A percentile compares a stretch with the other conserved stretches of the same genome.
These are phyloP conservation scores for Apophysomyces variabilis DNA, from an alignment of 371 early-diverging fungal genomes.

Conservation along the genomic window DNA sequence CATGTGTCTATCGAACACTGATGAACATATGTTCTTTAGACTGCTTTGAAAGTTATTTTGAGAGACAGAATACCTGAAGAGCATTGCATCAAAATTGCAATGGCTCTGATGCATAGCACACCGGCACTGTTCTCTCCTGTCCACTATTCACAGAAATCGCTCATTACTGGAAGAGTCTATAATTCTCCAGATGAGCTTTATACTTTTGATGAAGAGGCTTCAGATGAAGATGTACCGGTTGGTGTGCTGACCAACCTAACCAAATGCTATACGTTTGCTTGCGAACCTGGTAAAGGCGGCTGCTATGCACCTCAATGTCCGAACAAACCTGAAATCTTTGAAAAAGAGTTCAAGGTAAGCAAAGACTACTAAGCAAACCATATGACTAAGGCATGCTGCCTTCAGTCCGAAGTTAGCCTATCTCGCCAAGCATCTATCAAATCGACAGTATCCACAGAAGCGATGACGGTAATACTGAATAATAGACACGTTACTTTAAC, in stretches of 20 bases:
- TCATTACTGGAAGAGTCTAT: constrained; percentile 37
- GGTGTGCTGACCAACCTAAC: constrained; percentile 41
- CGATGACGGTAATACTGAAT: constrained; percentile 19
- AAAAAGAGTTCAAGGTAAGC: constrained; percentile 30
- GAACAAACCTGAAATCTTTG: constrained; percentile 31
- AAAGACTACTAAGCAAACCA: not conserved
- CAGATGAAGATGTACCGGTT: constrained; percentile 29
- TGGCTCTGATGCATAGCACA: constrained; percentile 39
- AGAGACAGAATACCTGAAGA: constrained; percentile 32
- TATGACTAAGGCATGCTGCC: constrained; percentile 4
- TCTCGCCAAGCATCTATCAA: constrained; percentile 23
- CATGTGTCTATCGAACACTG: not conserved
- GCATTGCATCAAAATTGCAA: constrained; percentile 39
- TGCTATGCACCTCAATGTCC: constrained; percentile 52
- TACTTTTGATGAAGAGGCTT: constrained; percentile 41
- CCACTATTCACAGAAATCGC: constrained; percentile 50
- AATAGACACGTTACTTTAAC: not conserved
- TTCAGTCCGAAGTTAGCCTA: constrained; percentile 16
- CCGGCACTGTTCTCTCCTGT: constrained; percentile 44
- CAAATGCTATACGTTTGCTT: constrained; percentile 39
- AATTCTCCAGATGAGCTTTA: constrained; percentile 50
- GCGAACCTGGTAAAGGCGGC: constrained; percentile 39
- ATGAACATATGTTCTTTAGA: constrained; percentile 19
- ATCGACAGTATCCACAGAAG: constrained; percentile 22
- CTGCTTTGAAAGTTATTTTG: constrained; percentile 22